Base-by-base conservation (phyloP, 768 basidiomycete genomes). In the Myochromella boudieri region DNA sequence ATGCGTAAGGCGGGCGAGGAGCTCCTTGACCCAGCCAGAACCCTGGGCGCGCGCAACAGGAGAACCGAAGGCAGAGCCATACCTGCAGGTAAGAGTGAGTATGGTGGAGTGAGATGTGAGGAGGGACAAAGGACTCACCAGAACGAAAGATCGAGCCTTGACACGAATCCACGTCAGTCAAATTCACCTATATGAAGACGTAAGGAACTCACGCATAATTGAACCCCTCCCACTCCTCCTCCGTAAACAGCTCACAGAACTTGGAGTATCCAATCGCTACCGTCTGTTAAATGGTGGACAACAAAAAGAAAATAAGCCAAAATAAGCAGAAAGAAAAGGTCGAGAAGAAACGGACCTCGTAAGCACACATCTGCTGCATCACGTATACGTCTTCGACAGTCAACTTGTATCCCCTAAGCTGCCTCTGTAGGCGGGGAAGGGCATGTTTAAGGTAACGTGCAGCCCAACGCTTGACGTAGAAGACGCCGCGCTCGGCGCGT, bases 201-300 rank as follows among this genome's bases (percentile, higher is more conserved):
- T 43, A 22, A 17, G 11, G 32, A 20, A 69, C 85, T 46, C 54
- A 90, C 81, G 86, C 76, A 52, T 97, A 95, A 62, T 91, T 80
- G 62, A 93, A 95, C 0, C 91, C 91, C 60, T 89, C 85, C 94
- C 93, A 97, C 65, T 97, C 94, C 34, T 90, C 83, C 57, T 86
- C 77, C 0, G 91, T 92, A 66, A 97, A 97, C 2, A 97, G 70
- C 45, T 84, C 82, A 53, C 93, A 97, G 68, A 95, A 97, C 53
- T 84, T 85, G 12, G 91, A 93, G 60, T 91, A 95, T 7, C 91
- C 93, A 9, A 95, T 74, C 0, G 91, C 88, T 36, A 95, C 95
- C 14, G 95, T 94, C 87, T 90, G 44, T 10, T 15, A 4, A 33
- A 22, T 20, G 4, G 32, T 44, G n/a, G n/a, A n/a, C 32, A 21